Conservation (phyloP, 257 asterid species). For the Parsonsia alboflavescens region DNA sequence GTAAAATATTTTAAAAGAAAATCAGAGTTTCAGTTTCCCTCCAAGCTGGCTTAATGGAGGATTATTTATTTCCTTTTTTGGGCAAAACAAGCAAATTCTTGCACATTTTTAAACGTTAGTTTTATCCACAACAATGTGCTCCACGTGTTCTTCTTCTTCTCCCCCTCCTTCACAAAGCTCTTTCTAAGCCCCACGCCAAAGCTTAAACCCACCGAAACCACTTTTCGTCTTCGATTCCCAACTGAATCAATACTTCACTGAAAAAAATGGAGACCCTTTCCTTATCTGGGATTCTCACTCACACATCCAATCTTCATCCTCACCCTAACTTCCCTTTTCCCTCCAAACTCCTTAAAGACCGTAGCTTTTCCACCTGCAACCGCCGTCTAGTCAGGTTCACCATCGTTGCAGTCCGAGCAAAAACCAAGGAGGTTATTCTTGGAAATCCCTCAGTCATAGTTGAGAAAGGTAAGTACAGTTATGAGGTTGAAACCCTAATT, state of each 20-base stretch:
- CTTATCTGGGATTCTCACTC: constrained; percentile 43
- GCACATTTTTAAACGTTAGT: background rate
- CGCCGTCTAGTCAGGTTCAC: constrained; percentile 25
- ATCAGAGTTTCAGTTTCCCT: too few species aligned
- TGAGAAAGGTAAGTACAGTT: constrained; percentile 90
- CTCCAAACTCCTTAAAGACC: constrained; percentile 32
- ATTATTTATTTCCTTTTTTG: background rate
- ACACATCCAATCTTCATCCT: constrained; percentile 12
- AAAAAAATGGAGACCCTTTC: constrained; percentile 48
- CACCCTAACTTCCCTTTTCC: constrained; percentile 24
- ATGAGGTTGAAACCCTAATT: constrained; percentile 93
- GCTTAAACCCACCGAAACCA: constrained; percentile 1
- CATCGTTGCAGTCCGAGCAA: constrained; percentile 42
- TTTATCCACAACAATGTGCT: constrained; percentile 10
- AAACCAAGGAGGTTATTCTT: constrained; percentile 60
- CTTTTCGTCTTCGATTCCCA: background rate
- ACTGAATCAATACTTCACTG: constrained; percentile 36
- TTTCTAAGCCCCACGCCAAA: background rate
- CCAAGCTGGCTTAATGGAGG: too few species aligned
- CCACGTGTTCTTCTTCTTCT: constrained; percentile 23
- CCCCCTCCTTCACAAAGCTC: background rate
- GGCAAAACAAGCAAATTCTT: background rate
- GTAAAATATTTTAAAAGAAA: too few species aligned
- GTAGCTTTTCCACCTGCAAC: constrained; percentile 24
- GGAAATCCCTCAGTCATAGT: constrained; percentile 84